Percentiles rank a stretch among this genome's conserved stretches.
Conservation (phyloP, 352 stramenopile species). For the Phytophthora ramorum region DNA sequence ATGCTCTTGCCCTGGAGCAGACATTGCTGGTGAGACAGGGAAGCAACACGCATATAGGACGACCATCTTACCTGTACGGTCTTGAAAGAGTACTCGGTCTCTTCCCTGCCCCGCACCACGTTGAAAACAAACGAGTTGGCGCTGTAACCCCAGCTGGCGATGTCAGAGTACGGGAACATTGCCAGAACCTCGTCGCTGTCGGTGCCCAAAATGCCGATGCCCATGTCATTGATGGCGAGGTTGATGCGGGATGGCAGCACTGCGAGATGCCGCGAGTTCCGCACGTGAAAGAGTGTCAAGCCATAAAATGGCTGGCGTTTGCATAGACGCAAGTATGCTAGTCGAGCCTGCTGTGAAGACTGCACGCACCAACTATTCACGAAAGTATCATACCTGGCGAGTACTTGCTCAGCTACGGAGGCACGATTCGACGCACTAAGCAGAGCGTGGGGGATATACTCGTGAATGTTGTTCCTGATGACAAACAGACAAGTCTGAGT, state of each 20-base stretch:
- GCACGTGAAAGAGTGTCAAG: slow-evolving; percentile 69
- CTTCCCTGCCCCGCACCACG: slow-evolving; percentile 34
- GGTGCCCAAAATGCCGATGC: slow-evolving; percentile 64
- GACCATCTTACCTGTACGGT: slow-evolving; percentile 42
- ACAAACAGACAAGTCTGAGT: slow-evolving; percentile 9
- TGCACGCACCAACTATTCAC: slow-evolving; percentile 39
- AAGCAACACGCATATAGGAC: background rate
- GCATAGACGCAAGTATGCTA: slow-evolving; percentile 72
- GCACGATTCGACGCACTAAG: slow-evolving; percentile 55
- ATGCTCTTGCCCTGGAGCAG: slow-evolving; percentile 53
- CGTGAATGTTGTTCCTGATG: slow-evolving; percentile 29
- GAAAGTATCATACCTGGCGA: slow-evolving; percentile 42
- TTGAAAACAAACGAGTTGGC: slow-evolving; percentile 85
- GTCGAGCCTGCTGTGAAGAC: slow-evolving; percentile 45
- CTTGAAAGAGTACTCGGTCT: slow-evolving; percentile 62
- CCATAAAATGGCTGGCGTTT: slow-evolving; percentile 72
- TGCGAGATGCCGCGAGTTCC: slow-evolving; percentile 53
- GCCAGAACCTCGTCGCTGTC: slow-evolving; percentile 64
- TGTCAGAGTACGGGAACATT: slow-evolving; percentile 71
- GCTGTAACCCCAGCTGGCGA: slow-evolving; percentile 85
- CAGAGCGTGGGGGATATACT: slow-evolving; percentile 45
- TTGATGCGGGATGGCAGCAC: slow-evolving; percentile 61
- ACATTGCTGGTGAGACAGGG: slow-evolving; percentile 3
- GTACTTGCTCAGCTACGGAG: slow-evolving; percentile 40
- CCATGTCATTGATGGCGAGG: slow-evolving; percentile 71